Evolutionary conservation across 805 yeast species (phyloP), one percentile per base, ranked within the genome.

Genomic region (Metschnikowia chrysomelidarum): DNA sequence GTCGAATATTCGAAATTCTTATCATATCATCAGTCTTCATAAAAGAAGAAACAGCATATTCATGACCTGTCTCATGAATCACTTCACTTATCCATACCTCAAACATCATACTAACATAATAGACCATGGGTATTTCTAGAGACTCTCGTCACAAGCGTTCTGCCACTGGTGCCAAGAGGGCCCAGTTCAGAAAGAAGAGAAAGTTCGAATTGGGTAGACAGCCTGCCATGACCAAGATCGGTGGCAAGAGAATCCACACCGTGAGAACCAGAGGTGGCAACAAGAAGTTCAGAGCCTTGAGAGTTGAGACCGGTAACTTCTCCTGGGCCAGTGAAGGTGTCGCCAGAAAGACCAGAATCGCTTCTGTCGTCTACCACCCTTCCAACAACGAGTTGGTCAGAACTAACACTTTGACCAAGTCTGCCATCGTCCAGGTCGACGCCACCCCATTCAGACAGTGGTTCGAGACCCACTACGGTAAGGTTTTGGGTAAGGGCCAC

Each of bases 101-200:
- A n/a, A n/a, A n/a, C n/a, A n/a, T n/a, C n/a, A 30, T 44, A 44
- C 49, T 44, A 44, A 44, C 49, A 32, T n/a, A 13, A 22, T 32
- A 36, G 42, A 84, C 72, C 73, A 91, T 91, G 98, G 98, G 98
- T 89, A 91, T 91, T 85, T 88, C 98, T 76, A 91, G 98, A 82
- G 98, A 93, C 82, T 91, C 98, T 75, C 96, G 97, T 79, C 98
- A 93, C 89, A 91, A 91, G 87, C 94, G 98, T 77, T 76, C 97
- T 64, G 95, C 94, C 75, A 89, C 98, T 69, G 98, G 98, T 85
- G 98, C 98, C 72, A 89, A 88, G 78, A 88, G 97, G 77, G 98
- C 98, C 75, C 95, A 88, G 76, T 87, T 82, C 95, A 91, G 98
- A 87, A 91, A 91, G 91, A 91, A 91, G 96, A 82, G 98, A 82